Conservation (phyloP, 2,329 filamentous ascomycete species). For the Karstenula rhodostoma region DNA sequence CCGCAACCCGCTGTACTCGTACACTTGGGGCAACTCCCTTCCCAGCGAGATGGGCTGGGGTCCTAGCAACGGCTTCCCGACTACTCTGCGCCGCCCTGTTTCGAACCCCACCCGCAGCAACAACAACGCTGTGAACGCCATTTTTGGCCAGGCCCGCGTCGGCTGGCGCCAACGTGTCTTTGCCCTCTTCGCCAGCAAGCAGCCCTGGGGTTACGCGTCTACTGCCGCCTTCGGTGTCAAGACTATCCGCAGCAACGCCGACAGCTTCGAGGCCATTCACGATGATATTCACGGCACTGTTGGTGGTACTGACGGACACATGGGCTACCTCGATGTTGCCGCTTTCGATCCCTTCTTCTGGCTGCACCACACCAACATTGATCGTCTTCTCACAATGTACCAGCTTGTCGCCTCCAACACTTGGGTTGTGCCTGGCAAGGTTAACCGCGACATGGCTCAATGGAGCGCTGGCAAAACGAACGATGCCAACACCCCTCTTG, state of each 20-base stretch:
- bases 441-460: constrained; percentile 42
- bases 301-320: constrained; percentile 66
- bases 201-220: constrained; percentile 39
- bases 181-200: constrained; percentile 44
- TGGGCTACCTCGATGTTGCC: constrained; percentile 77
- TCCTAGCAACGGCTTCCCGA: constrained; percentile 42
- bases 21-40: constrained; percentile 59
- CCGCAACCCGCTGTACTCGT: constrained; percentile 57
- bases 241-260: constrained; percentile 37
- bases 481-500: constrained; percentile 60
- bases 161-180: constrained; percentile 48
- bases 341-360: constrained; percentile 75
- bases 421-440: constrained; percentile 64
- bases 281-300: constrained; percentile 45
- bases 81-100: constrained; percentile 44
- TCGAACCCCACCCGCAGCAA: constrained; percentile 45
- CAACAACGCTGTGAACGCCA: constrained; percentile 47
- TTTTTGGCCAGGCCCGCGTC: constrained; percentile 37
- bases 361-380: constrained; percentile 51
- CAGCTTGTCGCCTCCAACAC: constrained; percentile 74
- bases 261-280: constrained; percentile 50
- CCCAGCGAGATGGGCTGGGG: constrained; percentile 58
- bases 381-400: constrained; percentile 74
- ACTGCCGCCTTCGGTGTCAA: constrained; percentile 42
- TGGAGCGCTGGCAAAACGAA: constrained; percentile 57